Evolutionary conservation across 1,284 basidiomycete genomes (phyloP).

Genomic region (Marasmius oreades): DNA sequence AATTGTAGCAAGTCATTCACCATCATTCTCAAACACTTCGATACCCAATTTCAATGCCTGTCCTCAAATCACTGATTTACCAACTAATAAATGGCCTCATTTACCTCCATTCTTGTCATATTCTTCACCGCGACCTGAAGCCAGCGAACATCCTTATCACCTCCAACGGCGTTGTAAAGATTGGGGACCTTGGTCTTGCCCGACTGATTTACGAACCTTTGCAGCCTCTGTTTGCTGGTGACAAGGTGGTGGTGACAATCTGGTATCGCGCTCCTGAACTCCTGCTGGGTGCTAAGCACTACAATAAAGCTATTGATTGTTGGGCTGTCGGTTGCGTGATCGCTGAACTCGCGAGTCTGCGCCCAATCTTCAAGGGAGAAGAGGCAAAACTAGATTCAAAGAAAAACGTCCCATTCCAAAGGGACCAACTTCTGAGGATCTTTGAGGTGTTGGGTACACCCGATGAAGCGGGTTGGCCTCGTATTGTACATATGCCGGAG

Average conservation of each 20-base stretch:
- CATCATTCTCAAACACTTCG: constrained; percentile 92
- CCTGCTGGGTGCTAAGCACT: constrained; percentile 92
- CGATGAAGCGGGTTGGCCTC: constrained; percentile 84
- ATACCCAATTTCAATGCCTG: constrained; percentile 64
- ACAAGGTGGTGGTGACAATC: constrained; percentile 99
- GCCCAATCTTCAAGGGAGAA: constrained; percentile 99
- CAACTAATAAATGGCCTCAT: constrained; percentile 95
- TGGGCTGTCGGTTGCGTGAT: constrained; percentile 98
- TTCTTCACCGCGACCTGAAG: constrained; percentile 96
- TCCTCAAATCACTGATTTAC: constrained; percentile 92
- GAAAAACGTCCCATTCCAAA: constrained; percentile 92
- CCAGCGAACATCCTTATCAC: constrained; percentile 98
- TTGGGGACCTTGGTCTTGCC: constrained; percentile 95
- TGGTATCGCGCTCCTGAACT: constrained; percentile 99
- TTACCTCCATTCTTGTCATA: constrained; percentile 93
- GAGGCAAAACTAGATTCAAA: constrained; percentile 94
- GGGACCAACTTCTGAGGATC: constrained; percentile 92
- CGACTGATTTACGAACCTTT: constrained; percentile 84
- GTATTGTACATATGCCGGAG: constrained; percentile 85
- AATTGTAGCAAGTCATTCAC: constrained; percentile 89
- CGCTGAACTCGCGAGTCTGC: constrained; percentile 88
- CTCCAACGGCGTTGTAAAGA: constrained; percentile 88
- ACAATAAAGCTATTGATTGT: constrained; percentile 92
- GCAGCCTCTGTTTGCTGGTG: constrained; percentile 82
- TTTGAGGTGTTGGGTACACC: constrained; percentile 94